phyloP scores from a whole-genome alignment of 2,329 filamentous ascomycete genomes.

The Alternaria gaisen region DNA sequence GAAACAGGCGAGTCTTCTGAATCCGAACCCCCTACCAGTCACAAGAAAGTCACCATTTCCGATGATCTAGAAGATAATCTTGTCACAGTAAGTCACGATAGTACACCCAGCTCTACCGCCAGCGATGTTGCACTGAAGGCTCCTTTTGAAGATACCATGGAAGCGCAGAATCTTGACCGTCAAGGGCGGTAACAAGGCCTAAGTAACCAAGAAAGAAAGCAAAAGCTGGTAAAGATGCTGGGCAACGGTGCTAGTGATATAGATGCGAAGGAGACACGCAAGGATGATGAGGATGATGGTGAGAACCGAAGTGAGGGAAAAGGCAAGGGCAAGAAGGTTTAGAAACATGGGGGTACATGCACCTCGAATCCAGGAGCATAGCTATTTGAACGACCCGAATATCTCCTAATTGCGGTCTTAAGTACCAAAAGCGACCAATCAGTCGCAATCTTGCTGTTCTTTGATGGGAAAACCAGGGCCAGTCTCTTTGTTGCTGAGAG shows the following conservation, averaged over 20 bases:
- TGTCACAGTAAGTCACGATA: neutral
- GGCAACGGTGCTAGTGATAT: neutral
- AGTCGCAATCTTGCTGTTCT: neutral
- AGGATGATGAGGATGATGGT: neutral
- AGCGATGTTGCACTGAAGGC: neutral
- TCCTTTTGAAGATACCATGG: neutral
- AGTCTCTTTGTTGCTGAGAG: neutral
- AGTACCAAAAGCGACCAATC: neutral
- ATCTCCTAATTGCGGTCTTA: neutral
- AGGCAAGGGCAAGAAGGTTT: neutral
- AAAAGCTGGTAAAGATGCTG: neutral
- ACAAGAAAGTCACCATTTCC: neutral
- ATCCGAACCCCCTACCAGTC: neutral
- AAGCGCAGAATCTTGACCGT: neutral
- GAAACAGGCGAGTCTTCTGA: neutral
- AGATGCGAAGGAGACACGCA: neutral
- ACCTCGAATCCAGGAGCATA: neutral
- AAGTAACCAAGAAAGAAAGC: neutral
- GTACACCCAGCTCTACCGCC: neutral
- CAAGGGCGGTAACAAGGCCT: neutral
- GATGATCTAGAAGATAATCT: neutral
- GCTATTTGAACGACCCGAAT: neutral
- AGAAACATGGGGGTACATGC: neutral
- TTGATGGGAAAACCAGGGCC: neutral
- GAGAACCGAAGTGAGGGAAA: neutral